Conservation (phyloP, 2,329 filamentous ascomycete genomes). For the Aureobasidium sp. region DNA sequence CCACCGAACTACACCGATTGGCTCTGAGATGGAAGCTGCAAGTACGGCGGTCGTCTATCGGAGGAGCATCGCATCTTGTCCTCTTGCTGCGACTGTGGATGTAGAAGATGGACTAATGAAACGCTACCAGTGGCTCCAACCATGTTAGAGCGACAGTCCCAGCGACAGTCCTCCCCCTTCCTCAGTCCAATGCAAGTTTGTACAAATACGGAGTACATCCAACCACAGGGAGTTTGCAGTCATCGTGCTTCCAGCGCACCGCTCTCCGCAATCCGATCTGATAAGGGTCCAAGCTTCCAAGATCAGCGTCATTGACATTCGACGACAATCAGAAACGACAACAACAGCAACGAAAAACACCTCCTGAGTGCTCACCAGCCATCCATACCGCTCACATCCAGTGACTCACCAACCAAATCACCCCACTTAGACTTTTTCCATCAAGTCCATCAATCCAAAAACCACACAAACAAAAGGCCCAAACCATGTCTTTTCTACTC, state of each 20-base stretch:
- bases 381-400: background rate
- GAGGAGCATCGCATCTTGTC: no score
- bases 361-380: background rate
- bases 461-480: background rate
- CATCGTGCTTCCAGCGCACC: background rate
- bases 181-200: no score
- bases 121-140: background rate
- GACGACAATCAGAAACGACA: background rate
- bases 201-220: no score
- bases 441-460: background rate
- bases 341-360: background rate
- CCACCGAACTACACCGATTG: constrained; percentile 8
- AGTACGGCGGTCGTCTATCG: background rate
- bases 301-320: constrained; percentile 12
- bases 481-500: constrained; percentile 31
- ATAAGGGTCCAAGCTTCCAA: background rate
- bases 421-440: background rate
- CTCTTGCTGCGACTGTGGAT: no score
- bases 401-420: background rate
- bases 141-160: no score
- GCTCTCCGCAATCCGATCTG: background rate
- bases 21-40: background rate
- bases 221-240: background rate
- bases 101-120: no score
- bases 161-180: no score